Percentiles rank a stretch among this genome's conserved stretches.
phyloP scores from a whole-genome alignment of 441 rosid species.

The Pelargonium australe region DNA sequence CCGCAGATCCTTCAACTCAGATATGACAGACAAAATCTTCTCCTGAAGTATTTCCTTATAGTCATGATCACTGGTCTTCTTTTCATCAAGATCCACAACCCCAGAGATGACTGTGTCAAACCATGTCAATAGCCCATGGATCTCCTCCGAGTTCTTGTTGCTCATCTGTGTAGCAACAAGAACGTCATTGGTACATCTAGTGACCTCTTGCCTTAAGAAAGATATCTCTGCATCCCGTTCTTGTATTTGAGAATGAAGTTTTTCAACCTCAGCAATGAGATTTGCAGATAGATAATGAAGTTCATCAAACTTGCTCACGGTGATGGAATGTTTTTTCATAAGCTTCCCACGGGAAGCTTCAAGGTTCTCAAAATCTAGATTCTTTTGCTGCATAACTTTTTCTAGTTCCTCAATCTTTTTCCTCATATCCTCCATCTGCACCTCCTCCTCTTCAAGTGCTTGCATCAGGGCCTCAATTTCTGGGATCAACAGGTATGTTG shows the following conservation, averaged over 20 bases:
- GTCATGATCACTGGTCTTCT: constrained; percentile 29
- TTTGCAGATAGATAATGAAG: constrained; percentile 87
- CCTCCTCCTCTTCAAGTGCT: constrained; percentile 99
- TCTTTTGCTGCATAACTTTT: constrained; percentile 59
- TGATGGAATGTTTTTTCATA: constrained; percentile 76
- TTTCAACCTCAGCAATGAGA: constrained; percentile 83
- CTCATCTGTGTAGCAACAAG: constrained; percentile 66
- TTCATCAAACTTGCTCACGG: constrained; percentile 89
- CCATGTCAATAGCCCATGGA: constrained; percentile 57
- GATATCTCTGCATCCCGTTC: constrained; percentile 92
- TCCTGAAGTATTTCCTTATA: constrained; percentile 61
- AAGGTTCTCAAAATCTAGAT: constrained; percentile 58
- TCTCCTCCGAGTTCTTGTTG: constrained; percentile 53
- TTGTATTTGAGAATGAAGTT: constrained; percentile 79
- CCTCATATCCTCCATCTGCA: constrained; percentile 80
- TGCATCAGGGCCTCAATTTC: constrained; percentile 96
- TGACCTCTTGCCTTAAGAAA: constrained; percentile 97
- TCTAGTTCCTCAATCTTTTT: constrained; percentile 60
- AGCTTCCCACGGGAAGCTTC: constrained; percentile 82
- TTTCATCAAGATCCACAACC: constrained; percentile 39
- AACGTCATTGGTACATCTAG: constrained; percentile 88
- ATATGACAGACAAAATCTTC: constrained; percentile 46
- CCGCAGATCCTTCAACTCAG: constrained; percentile 58
- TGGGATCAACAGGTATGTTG: constrained; percentile 29
- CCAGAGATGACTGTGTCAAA: constrained; percentile 47